Evolutionary conservation across 352 stramenopile species (phyloP).

Genomic region (Phytophthora vignae): DNA sequence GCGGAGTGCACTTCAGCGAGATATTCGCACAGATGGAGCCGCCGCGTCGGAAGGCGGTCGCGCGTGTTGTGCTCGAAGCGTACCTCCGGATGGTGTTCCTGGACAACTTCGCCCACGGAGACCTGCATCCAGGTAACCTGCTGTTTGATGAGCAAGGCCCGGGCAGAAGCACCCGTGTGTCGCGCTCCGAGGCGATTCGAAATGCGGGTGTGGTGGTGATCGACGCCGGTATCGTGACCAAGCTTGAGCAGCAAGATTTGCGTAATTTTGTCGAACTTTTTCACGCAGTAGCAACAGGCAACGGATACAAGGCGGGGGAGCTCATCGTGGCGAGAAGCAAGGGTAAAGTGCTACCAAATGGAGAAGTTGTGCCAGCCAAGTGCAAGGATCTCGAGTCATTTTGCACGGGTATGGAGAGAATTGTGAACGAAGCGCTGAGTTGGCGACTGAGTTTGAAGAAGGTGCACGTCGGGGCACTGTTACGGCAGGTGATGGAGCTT

Average conservation of each 20-base stretch:
- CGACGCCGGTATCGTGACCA: slow-evolving; percentile 88
- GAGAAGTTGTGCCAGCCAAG: slow-evolving; percentile 41
- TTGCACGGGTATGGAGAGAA: slow-evolving; percentile 72
- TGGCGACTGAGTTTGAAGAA: slow-evolving; percentile 76
- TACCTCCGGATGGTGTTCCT: slow-evolving; percentile 96
- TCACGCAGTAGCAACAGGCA: slow-evolving; percentile 77
- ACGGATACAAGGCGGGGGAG: slow-evolving; percentile 82
- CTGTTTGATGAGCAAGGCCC: slow-evolving; percentile 64
- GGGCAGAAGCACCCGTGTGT: slow-evolving; percentile 15
- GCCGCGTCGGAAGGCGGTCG: slow-evolving; percentile 67
- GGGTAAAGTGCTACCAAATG: slow-evolving; percentile 37
- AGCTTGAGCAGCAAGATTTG: slow-evolving; percentile 77
- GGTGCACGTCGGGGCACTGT: slow-evolving; percentile 76
- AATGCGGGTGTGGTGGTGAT: slow-evolving; percentile 73
- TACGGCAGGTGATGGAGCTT: slow-evolving; percentile 89
- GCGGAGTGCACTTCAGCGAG: slow-evolving; percentile 80
- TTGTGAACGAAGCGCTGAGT: slow-evolving; percentile 70
- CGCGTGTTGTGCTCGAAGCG: slow-evolving; percentile 82
- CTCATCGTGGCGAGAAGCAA: slow-evolving; percentile 81
- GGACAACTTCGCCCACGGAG: slow-evolving; percentile 95
- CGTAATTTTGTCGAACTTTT: slow-evolving; percentile 90
- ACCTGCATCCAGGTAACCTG: slow-evolving; percentile 94
- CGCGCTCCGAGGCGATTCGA: slow-evolving; percentile 32
- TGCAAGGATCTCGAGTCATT: slow-evolving; percentile 82
- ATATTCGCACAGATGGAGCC: slow-evolving; percentile 56